Percentiles rank a stretch among this genome's conserved stretches.
These are phyloP conservation scores for Logfia minima DNA, from an alignment of 129 eudicot genomes.

Conservation along the genomic window DNA sequence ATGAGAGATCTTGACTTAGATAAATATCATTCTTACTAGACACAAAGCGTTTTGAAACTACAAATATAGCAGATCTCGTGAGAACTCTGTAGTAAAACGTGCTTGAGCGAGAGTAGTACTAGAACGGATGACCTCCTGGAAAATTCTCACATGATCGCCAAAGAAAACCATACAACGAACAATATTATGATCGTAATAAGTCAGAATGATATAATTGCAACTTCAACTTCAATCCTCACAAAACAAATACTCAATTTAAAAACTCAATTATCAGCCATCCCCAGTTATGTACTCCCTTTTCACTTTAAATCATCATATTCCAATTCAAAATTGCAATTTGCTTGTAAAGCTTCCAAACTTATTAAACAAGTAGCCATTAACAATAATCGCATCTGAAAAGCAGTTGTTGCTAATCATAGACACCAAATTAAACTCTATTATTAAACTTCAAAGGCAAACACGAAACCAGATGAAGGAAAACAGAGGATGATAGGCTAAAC, in stretches of 20 bases:
- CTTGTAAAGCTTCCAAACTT: not conserved
- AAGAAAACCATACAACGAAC: too few species aligned
- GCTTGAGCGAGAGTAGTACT: too few species aligned
- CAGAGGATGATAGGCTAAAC: not conserved
- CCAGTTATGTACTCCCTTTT: not conserved
- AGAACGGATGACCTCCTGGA: too few species aligned
- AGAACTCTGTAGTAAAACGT: too few species aligned
- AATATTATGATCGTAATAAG: too few species aligned
- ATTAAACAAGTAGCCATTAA: not conserved
- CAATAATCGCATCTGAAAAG: not conserved
- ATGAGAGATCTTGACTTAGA: too few species aligned
- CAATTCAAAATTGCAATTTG: not conserved
- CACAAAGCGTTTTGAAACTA: too few species aligned
- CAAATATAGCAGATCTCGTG: too few species aligned
- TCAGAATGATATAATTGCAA: too few species aligned
- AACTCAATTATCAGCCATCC: slow-evolving; percentile 16
- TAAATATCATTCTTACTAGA: too few species aligned
- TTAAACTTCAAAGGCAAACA: not conserved
- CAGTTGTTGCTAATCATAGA: not conserved
- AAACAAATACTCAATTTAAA: slow-evolving; percentile 13
- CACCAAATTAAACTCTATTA: not conserved
- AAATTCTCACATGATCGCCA: too few species aligned
- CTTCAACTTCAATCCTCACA: too few species aligned
- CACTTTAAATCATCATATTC: not conserved
- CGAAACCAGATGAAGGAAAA: not conserved